These are phyloP conservation scores for Zasmidium angulare DNA, from an alignment of 2,329 filamentous ascomycete species.

Conservation along the genomic window DNA sequence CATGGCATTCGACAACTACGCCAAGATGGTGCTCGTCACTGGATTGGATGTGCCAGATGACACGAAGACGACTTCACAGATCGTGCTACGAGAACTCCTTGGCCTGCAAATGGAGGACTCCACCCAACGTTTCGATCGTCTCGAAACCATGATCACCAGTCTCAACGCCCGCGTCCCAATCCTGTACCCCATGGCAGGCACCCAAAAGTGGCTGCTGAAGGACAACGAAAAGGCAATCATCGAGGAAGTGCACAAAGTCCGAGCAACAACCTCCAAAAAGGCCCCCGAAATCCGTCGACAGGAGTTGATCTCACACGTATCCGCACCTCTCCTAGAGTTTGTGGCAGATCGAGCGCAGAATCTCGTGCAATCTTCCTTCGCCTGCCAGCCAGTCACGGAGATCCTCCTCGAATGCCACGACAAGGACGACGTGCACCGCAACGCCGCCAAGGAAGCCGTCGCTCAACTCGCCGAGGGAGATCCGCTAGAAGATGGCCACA, in stretches of 20 bases:
- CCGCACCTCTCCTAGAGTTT: conserved; percentile 71
- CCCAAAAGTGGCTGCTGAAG: conserved; percentile 63
- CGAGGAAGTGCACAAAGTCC: conserved; percentile 73
- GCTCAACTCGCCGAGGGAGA: conserved; percentile 46
- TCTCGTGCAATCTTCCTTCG: conserved; percentile 74
- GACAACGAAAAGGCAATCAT: conserved; percentile 65
- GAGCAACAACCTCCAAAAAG: conserved; percentile 88
- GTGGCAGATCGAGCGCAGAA: conserved; percentile 67
- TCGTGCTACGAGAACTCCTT: conserved; percentile 82
- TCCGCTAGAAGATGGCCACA: conserved; percentile 53
- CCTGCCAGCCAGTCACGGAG: conserved; percentile 82
- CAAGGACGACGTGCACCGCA: conserved; percentile 46
- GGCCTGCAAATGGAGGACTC: conserved; percentile 59
- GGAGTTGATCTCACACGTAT: conserved; percentile 74
- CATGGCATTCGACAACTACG: conserved; percentile 78
- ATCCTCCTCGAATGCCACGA: conserved; percentile 77
- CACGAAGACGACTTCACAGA: conserved; percentile 81
- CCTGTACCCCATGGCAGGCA: conserved; percentile 74
- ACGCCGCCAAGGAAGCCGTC: conserved; percentile 64
- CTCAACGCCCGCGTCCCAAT: conserved; percentile 65
- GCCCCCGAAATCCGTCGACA: conserved; percentile 71
- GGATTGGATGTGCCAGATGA: conserved; percentile 93
- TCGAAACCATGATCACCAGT: conserved; percentile 68
- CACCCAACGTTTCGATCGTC: conserved; percentile 45
- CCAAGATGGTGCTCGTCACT: conserved; percentile 76